Base-by-base conservation (phyloP, 1,139 yeast species). In the Entelexis paramagnoliae region DNA sequence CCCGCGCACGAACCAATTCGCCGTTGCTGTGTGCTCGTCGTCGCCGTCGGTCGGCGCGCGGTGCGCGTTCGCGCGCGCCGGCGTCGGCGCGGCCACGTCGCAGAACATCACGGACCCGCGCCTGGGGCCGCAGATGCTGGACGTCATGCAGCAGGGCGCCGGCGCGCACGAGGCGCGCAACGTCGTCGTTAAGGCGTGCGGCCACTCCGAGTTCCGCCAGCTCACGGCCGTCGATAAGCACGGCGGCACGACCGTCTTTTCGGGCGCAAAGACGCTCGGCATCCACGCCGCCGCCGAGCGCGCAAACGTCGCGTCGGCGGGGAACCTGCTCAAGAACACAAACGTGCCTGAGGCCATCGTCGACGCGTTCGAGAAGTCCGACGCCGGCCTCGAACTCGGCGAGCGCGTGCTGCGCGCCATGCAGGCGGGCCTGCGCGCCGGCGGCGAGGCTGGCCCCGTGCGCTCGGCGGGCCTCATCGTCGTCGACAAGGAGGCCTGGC, bases 361-460 rank as follows among this genome's bases (percentile, higher is more conserved):
- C 13, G 49, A 46, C 10, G 17, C 53, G 13, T 54, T 55, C 26
- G 26, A n/a, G 36, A 17, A 26, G 10, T 45, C 57, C 5, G 44
- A 42, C 16, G 40, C 51, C 3, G 11, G 8, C 14, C 29, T n/a
- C 13, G 51, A 48, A 28, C 49, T 55, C 4, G 58, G 55, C 26
- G 43, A 40, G 39, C 55, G 55, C 19, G 55, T 55, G 3, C 22
- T 55, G 28, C 39, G 32, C 9, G 58, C 58, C 14, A 51, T 55
- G 58, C 35, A 55, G 38, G 58, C 58, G 4, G 58, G 58, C 19
- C 49, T 55, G n/a, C 39, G 33, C 20, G 58, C 58, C 30, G 58
- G 58, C 11, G 58, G 58, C 14, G 58, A 55, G 46, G 58, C 58
- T 5, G 58, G 58, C 4, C 58, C 55, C 11, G 58, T 55, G 19